Evolutionary conservation across 257 asterid species (phyloP).

Genomic region (Gardenia jasminoides): DNA sequence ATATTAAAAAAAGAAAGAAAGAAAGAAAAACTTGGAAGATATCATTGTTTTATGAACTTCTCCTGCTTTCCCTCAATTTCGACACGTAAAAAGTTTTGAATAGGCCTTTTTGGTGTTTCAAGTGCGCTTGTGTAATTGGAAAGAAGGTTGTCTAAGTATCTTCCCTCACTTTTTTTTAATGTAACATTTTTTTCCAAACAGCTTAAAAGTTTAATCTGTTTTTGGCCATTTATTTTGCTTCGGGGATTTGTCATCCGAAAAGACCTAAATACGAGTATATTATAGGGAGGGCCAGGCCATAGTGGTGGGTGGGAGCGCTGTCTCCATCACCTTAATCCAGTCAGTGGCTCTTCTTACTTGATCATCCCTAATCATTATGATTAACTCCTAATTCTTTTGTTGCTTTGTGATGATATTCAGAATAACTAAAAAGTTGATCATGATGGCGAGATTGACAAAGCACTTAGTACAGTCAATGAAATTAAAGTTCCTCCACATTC

Average conservation of each 20-base stretch:
- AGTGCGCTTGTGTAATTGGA: not conserved
- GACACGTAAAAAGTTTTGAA: not conserved
- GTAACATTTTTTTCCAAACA: too few species aligned
- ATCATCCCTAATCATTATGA: not conserved
- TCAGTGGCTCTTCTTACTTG: not conserved
- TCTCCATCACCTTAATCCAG: constrained; percentile 6
- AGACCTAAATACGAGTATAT: not conserved
- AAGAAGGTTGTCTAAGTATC: not conserved
- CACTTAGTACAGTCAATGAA: not conserved
- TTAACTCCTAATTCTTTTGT: not conserved
- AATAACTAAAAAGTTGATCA: not conserved
- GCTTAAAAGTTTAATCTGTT: not conserved
- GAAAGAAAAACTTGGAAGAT: not conserved
- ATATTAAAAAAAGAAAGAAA: too few species aligned
- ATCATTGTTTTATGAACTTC: not conserved
- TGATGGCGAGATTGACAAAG: not conserved
- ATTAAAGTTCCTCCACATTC: not conserved
- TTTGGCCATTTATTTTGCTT: not conserved
- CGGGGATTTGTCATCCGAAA: not conserved
- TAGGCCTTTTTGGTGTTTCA: not conserved
- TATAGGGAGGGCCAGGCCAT: not conserved
- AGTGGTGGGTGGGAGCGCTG: constrained; percentile 2
- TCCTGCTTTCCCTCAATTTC: not conserved
- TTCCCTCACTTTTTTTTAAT: too few species aligned
- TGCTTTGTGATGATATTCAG: not conserved